Evolutionary conservation across 805 yeast genomes (phyloP), one percentile per base, ranked within the genome.

Genomic region (Candida pseudoglaebosa): DNA sequence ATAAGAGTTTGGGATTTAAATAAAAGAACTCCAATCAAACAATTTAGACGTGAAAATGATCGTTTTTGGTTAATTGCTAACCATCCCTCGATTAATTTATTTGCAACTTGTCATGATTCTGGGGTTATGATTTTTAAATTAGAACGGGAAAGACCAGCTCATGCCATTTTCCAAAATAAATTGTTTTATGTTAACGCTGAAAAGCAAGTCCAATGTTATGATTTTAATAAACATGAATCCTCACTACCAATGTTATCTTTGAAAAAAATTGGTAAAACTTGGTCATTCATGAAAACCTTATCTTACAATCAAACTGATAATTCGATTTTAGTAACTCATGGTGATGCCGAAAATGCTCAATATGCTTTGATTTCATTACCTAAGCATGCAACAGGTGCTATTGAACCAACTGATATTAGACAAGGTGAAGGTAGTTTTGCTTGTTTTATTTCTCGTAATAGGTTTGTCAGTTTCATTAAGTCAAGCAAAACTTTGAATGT

Each of bases 51-150:
- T 61, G 97, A 90, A 49, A 77, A 81, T 56, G 98, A 91, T 60
- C 78, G 97, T 63, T 90, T 93, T 65, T 93, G 99, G 99, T 70
- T 86, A 50, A 71, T 91, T 47, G 82, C 90, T 13, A 75, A 87
- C 34, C 99, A 93, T 61, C 97, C 97, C 43, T 69, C 73, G 33
- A 83, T 91, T 62, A 93, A 93, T 62, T 73, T 93, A 55, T 89
- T 93, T 68, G 99, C 96, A 40, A 84, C 96, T 21, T 91, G 95
- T 53, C 98, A 91, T 65, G 99, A 95, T 63, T 75, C 89, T 12
- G 99, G 99, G 61, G 95, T 89, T 21, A 90, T 90, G 95, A 95
- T 93, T 36, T 95, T 93, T 77, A 93, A 93, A 67, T 75, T 93
- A 44, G 96, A 88, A 61, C 84, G 98, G 60, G 99, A 93, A 71